These are phyloP conservation scores for Bipolaris zeicola DNA, from an alignment of 2,329 filamentous ascomycete species.

Conservation along the genomic window DNA sequence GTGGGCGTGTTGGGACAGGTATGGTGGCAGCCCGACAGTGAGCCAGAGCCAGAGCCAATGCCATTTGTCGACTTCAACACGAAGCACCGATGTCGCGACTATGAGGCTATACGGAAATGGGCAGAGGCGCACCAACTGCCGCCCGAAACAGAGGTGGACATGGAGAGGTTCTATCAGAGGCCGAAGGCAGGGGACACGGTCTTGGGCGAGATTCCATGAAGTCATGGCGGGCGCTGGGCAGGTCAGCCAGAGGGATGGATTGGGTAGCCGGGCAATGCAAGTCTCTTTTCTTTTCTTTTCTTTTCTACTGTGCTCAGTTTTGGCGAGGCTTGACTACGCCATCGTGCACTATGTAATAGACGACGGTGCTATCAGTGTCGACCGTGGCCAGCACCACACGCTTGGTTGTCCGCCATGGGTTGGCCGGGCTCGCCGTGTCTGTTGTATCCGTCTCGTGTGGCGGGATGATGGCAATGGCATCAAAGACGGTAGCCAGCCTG, in stretches of 20 bases:
- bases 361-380: conserved; percentile 80
- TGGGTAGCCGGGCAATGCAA: conserved; percentile 2
- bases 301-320: conserved; percentile 59
- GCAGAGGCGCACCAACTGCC: conserved; percentile 60
- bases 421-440: conserved; percentile 21
- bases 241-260: conserved; percentile 13
- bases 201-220: conserved; percentile 37
- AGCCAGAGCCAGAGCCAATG: conserved; percentile 55
- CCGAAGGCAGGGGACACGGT: conserved; percentile 44
- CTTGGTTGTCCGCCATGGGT: conserved; percentile 61
- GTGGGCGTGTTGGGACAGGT: conserved; percentile 66
- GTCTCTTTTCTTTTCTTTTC: neutral
- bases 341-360: conserved; percentile 85
- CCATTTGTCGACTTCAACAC: conserved; percentile 69
- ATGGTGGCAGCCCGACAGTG: conserved; percentile 56
- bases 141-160: conserved; percentile 45
- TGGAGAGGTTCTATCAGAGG: conserved; percentile 51
- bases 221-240: conserved; percentile 6
- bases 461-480: conserved; percentile 56
- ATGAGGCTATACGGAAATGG: conserved; percentile 60
- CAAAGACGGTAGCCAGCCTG: conserved; percentile 72
- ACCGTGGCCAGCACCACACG: conserved; percentile 74
- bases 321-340: conserved; percentile 86
- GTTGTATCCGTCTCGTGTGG: conserved; percentile 34
- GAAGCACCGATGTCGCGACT: conserved; percentile 63